Percentiles rank a stretch among this genome's conserved stretches.
These are phyloP conservation scores for Phycomyces blakesleeanus DNA, from an alignment of 192 early-diverging fungal genomes.

Conservation along the genomic window DNA sequence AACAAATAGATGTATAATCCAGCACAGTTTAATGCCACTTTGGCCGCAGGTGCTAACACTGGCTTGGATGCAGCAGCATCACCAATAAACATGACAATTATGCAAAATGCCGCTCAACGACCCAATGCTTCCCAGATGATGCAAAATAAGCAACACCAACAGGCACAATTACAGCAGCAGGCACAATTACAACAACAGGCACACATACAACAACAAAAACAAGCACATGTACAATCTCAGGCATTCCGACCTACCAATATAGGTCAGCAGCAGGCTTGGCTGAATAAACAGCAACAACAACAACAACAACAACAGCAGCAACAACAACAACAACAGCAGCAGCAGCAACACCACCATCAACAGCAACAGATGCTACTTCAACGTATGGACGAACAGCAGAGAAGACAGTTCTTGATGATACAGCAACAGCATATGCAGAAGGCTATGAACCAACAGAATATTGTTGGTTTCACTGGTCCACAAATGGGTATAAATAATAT, in stretches of 20 bases:
- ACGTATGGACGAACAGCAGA: constrained; percentile 1
- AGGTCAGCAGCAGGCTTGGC: neutral
- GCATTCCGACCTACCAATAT: constrained; percentile 2
- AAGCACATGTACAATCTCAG: constrained; percentile 1
- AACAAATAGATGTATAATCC: constrained; percentile 3
- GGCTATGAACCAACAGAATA: constrained; percentile 10
- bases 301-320: neutral
- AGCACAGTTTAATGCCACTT: neutral
- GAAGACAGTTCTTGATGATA: neutral
- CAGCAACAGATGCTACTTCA: neutral
- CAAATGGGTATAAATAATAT: neutral
- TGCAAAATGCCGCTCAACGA: constrained; percentile 3
- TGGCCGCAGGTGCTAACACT: neutral
- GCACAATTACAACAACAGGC: neutral
- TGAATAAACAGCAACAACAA: constrained; percentile 1
- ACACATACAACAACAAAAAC: neutral
- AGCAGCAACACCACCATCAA: neutral
- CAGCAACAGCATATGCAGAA: constrained; percentile 1
- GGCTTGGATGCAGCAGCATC: neutral
- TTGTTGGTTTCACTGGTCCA: constrained; percentile 2
- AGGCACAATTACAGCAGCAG: constrained; percentile 10
- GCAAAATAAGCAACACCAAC: constrained; percentile 1
- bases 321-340: neutral
- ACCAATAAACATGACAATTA: neutral
- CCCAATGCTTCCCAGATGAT: neutral